Base-by-base conservation (phyloP, 495 filamentous ascomycete species). In the Aspergillus sparsus region DNA sequence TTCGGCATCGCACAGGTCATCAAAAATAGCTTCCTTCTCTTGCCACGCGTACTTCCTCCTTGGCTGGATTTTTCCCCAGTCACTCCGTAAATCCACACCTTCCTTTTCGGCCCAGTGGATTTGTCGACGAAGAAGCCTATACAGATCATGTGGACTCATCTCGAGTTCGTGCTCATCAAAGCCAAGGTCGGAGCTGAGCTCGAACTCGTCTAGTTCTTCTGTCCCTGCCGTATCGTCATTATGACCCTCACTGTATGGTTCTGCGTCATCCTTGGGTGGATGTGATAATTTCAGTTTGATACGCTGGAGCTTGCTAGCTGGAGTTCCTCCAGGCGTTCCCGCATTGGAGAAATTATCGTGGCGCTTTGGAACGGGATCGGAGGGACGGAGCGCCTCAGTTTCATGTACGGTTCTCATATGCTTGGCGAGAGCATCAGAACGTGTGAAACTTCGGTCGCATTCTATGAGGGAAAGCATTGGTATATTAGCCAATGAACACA, bases 371-470 rank as follows among this genome's bases (percentile, higher is more conserved):
- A 93, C 88, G 5, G 91, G 87, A 67, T 95, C 92, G n/a, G 88
- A 89, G 6, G 90, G 90, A 6, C 92, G 88, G 5, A 96, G 80
- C 6, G 91, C 89, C 73, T 98, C 95, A 39, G 92, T 97, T 74
- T 98, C 95, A 75, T 98, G 94, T 33, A 98, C 94, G 34, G 94
- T 98, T 70, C 94, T 89, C 91, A 97, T 97, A 71, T 98, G 94
- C 71, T 98, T 98, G 6, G 94, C 92, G 0, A 98, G 85, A 18
- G 94, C 94, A 70, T 98, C 94, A 33, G 94, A 98, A 57, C 94
- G 87, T 8, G 94, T 98, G 68, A 98, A 98, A 55, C 92, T 91
- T 66, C 93, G 90, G 69, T 98, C 95, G 74, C 94, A 98, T 83
- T 98, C 94, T 96, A 18, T 21, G 9, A 41, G 41, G 16, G 34